Evolutionary conservation across 208 protist genomes (phyloP).

Genomic region (Phytomonas francai): DNA sequence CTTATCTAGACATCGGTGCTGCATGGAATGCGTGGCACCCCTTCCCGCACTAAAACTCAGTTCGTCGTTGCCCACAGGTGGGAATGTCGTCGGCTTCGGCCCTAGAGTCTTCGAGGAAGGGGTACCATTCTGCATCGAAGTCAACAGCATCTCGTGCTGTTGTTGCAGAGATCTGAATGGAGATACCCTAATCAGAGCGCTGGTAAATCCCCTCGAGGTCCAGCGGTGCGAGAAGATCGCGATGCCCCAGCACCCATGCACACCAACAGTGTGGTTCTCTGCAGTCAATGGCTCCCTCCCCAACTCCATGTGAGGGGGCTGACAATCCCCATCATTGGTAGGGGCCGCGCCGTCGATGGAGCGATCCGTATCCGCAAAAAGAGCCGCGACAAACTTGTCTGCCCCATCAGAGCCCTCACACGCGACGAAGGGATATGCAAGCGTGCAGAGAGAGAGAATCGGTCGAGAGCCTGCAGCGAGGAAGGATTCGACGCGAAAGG

Average conservation of each 20-base stretch:
- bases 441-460: slow-evolving; percentile 29
- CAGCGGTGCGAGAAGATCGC: not conserved
- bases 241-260: not conserved
- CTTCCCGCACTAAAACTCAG: not conserved
- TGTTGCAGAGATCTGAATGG: not conserved
- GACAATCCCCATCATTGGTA: not conserved
- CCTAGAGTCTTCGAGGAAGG: not conserved
- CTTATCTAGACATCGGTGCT: not conserved
- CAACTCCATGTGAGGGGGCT: not conserved
- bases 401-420: not conserved
- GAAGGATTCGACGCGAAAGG: slow-evolving; percentile 58
- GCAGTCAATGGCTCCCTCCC: not conserved
- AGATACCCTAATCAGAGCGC: not conserved
- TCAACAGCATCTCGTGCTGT: not conserved
- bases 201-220: not conserved
- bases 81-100: not conserved
- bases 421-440: slow-evolving; percentile 8
- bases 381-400: not conserved
- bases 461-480: slow-evolving; percentile 42
- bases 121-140: not conserved
- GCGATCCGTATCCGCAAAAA: not conserved
- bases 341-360: not conserved
- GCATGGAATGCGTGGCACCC: not conserved
- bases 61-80: not conserved
- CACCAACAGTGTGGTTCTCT: not conserved